Conservation (phyloP, 2,329 filamentous ascomycete species). For the Dactylellina cionopaga region DNA sequence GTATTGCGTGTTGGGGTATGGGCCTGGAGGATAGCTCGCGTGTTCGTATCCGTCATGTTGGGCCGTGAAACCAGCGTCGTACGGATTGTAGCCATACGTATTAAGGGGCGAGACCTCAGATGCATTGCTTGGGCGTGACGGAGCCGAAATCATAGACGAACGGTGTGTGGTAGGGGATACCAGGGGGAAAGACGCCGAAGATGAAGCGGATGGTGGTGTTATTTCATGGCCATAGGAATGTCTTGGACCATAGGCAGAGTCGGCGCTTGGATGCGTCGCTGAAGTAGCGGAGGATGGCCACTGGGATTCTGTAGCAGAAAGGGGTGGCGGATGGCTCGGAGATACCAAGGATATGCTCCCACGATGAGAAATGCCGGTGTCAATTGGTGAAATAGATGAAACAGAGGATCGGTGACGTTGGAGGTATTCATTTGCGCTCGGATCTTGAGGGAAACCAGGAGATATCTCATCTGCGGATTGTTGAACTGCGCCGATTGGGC, state of each 20-base stretch:
- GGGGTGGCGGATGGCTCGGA: conserved; percentile 34
- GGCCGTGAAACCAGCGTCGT: conserved; percentile 30
- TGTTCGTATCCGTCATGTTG: conserved; percentile 37
- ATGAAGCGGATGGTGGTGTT: conserved; percentile 38
- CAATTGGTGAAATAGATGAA: conserved; percentile 35
- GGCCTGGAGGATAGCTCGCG: conserved; percentile 28
- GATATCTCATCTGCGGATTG: conserved; percentile 32
- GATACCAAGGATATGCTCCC: conserved; percentile 39
- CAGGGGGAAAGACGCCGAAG: conserved; percentile 37
- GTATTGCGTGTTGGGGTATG: conserved; percentile 30
- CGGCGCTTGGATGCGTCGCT: conserved; percentile 37
- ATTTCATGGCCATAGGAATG: conserved; percentile 33
- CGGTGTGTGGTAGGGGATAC: conserved; percentile 38
- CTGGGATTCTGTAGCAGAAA: conserved; percentile 44
- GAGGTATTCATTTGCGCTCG: conserved; percentile 25
- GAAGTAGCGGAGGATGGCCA: conserved; percentile 49
- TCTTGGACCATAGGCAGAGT: conserved; percentile 29
- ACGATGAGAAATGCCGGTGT: conserved; percentile 29
- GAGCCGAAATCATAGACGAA: conserved; percentile 5
- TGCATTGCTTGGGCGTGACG: conserved; percentile 32
- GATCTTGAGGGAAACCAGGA: conserved; percentile 39
- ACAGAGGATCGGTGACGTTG: conserved; percentile 29
- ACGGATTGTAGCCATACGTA: conserved; percentile 47
- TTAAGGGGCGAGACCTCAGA: conserved; percentile 26
- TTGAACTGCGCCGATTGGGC: not conserved